Percentiles rank a stretch among this genome's conserved stretches.
Evolutionary conservation across 331 rosid species (phyloP).

Genomic region (Erythrophleum ivorense): DNA sequence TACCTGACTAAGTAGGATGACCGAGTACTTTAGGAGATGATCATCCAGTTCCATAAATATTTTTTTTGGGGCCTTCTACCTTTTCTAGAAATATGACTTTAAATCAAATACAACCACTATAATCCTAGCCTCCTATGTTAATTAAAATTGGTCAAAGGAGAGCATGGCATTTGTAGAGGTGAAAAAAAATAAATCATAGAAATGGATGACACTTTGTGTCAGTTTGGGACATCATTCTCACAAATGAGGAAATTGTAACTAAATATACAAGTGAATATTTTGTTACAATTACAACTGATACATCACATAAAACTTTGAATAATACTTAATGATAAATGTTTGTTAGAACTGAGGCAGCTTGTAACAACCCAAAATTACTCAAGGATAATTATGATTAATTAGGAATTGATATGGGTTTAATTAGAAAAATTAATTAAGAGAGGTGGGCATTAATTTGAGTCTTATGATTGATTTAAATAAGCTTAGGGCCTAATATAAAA

Average conservation of each 20-base stretch:
- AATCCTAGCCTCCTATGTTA: neutral
- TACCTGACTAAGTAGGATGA: neutral
- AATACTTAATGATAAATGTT: neutral
- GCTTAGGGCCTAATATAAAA: no score
- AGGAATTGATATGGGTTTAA: no score
- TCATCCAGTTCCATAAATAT: no score
- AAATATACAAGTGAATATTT: neutral
- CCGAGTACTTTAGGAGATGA: neutral
- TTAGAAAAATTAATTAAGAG: no score
- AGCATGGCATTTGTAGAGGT: slow-evolving; percentile 1
- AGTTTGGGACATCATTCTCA: neutral
- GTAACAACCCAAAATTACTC: no score
- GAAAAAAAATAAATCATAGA: neutral
- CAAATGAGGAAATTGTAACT: neutral
- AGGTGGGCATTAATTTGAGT: no score
- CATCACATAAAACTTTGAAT: neutral
- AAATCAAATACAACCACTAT: slow-evolving; percentile 8
- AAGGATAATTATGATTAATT: no score
- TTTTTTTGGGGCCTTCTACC: neutral
- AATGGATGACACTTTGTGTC: neutral
- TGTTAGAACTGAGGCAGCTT: neutral
- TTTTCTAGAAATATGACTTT: neutral
- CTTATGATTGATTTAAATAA: no score
- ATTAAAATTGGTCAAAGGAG: neutral
- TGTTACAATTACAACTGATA: neutral